Conservation (phyloP, 495 filamentous ascomycete species). For the Entonaema liquescens region DNA sequence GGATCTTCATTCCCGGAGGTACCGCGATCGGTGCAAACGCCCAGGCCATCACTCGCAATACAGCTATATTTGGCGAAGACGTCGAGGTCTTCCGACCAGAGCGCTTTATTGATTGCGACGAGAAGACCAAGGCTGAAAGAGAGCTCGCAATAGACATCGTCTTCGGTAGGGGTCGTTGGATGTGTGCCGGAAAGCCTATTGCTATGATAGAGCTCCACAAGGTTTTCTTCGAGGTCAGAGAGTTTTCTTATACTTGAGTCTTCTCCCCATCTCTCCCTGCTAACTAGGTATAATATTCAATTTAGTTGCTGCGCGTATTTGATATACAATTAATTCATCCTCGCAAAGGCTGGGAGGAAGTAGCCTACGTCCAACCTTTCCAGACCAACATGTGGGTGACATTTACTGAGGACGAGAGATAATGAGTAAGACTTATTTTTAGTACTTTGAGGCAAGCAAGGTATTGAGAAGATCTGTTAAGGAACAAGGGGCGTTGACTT, state of each 20-base stretch:
- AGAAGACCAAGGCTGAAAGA: not conserved
- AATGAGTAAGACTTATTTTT: not conserved
- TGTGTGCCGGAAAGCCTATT: not conserved
- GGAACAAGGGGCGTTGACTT: too few relatives aligned
- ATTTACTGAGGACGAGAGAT: not conserved
- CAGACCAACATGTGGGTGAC: not conserved
- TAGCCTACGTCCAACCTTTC: not conserved
- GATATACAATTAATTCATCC: not conserved
- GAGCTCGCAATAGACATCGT: not conserved
- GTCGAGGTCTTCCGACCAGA: slow-evolving; percentile 4
- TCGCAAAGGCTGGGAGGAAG: not conserved
- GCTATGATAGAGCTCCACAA: not conserved
- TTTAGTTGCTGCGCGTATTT: not conserved
- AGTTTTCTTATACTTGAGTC: not conserved
- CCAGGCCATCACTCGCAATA: not conserved
- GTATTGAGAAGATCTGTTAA: too few relatives aligned
- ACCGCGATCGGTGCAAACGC: not conserved
- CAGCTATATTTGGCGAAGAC: slow-evolving; percentile 5
- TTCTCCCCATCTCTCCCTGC: not conserved
- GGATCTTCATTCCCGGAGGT: not conserved
- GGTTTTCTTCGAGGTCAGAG: not conserved
- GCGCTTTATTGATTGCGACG: not conserved
- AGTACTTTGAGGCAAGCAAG: not conserved
- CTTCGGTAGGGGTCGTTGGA: not conserved
- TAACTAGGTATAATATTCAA: too few relatives aligned